Evolutionary conservation across 371 early-diverging fungal genomes (phyloP), one percentile per base, ranked within the genome.

Genomic region (Batrachochytrium dendrobatidis): DNA sequence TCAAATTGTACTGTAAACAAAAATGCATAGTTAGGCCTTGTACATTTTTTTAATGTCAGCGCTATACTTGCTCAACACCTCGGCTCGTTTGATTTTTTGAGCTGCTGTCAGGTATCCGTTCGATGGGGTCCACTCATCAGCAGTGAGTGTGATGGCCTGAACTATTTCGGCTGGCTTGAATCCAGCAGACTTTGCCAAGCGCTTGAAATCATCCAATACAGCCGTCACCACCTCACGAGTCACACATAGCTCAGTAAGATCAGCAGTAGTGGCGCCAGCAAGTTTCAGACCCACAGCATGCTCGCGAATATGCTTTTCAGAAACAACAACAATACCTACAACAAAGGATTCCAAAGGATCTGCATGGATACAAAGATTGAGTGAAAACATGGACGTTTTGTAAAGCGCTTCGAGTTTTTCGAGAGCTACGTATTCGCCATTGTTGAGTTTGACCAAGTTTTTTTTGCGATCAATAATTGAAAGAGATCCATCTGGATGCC

Each of bases 361-460:
- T 17, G 88, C 95, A 70, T 88, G 86, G 25, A 97, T 82, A 72
- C 90, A 91, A 39, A 94, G 81, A 69, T 90, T 90, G 69, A 79
- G 81, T 39, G 90, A 85, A 66, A 76, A 86, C 15, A 81, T 59
- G 50, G 84, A 83, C 56, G 82, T 83, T 73, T 87, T 87, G 83
- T 94, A 95, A 2, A 89, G 79, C 3, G 92, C 84, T 74, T 99
- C 99, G 34, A 99, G 75, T 66, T 95, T 95, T 71, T 99, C 99
- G 32, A 98, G 81, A 0, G 95, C 95, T 63, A 83, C 86, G 71
- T 98, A 99, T 70, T 99, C 99, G 59, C 99, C 99, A 61, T 87
- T 84, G 53, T 70, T 48, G n/a, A 82, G 70, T 69, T 99, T 98
- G 76, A 98, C 83, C 20, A 83, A 72, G 54, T 86, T 91, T 83